Evolutionary conservation across 129 eudicot species (phyloP), one percentile per base, ranked within the genome.

Genomic region (Smallanthus sonchifolius): DNA sequence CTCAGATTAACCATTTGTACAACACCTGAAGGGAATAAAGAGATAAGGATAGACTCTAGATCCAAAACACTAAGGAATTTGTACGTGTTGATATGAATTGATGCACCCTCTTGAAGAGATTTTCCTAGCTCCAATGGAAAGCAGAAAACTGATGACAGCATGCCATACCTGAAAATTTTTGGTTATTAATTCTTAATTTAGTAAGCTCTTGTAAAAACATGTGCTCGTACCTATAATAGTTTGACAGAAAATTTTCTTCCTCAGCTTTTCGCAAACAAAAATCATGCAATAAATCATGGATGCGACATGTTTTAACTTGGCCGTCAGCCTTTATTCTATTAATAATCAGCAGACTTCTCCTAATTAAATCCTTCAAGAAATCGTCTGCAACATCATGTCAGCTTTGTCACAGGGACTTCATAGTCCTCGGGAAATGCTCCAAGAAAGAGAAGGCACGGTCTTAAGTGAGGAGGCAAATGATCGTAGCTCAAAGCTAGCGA

Each of bases 241-340:
- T 32, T 37, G 47, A 11, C 19, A 32, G 16, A 28, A 24, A 57
- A n/a, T n/a, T 56, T n/a, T 54, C 59, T 49, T 77, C 81, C 60
- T 57, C n/a, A 4, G 82, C 76, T 70, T 78, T 70, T 61, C 49
- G 45, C 72, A 69, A 59, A 44, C 82, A 78, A 7, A 78, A 20
- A 34, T 78, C 77, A 30, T 52, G 82, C 54, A 78, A 34, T 16
- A 81, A 51, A 69, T 76, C 81, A 70, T 81, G 85, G 75, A 76
- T 63, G 35, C 74, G 73, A 35, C 85, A 81, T 48, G 63, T 7
- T 54, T 76, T 81, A 34, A 81, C n/a, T 24, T 64, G 60, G 44
- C 77, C 77, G 61, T 60, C 44, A 39, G 37, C 72, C 43, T 68
- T 28, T 70, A 51, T 52, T 52, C 60, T 49, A 6, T 36, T 5